These are phyloP conservation scores for Anisodus acutangulus DNA, from an alignment of 257 asterid genomes.

Conservation along the genomic window DNA sequence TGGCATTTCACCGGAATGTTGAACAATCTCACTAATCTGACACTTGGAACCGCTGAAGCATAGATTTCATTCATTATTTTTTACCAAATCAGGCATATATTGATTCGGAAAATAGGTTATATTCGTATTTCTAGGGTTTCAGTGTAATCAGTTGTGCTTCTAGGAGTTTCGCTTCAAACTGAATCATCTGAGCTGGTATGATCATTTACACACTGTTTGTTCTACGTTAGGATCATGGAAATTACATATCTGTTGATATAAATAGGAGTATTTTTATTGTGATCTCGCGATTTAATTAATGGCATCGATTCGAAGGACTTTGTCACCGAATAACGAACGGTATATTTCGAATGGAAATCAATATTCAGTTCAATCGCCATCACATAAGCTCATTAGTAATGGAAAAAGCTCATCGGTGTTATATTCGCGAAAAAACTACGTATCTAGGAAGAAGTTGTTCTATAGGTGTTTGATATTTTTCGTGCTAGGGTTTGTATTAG, in stretches of 20 bases:
- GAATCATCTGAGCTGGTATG: conserved; percentile 22
- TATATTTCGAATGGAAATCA: conserved; percentile 64
- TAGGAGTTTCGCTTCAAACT: background rate
- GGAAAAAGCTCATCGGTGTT: conserved; percentile 60
- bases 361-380: conserved; percentile 53
- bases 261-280: background rate
- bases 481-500: conserved; percentile 77
- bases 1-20: background rate
- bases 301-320: conserved; percentile 95
- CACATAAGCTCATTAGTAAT: conserved; percentile 62
- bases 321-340: conserved; percentile 80
- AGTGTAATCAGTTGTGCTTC: background rate
- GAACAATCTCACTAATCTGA: background rate
- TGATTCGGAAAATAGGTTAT: background rate
- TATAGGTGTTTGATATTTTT: conserved; percentile 68
- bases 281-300: conserved; percentile 36
- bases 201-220: background rate
- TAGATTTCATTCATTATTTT: background rate
- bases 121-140: conserved; percentile 10
- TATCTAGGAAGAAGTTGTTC: conserved; percentile 64
- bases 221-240: background rate
- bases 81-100: background rate
- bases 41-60: background rate
- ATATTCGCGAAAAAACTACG: conserved; percentile 54
- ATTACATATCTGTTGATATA: conserved; percentile 20